Conservation (phyloP, 257 asterid species). For the Lycium ferocissimum region DNA sequence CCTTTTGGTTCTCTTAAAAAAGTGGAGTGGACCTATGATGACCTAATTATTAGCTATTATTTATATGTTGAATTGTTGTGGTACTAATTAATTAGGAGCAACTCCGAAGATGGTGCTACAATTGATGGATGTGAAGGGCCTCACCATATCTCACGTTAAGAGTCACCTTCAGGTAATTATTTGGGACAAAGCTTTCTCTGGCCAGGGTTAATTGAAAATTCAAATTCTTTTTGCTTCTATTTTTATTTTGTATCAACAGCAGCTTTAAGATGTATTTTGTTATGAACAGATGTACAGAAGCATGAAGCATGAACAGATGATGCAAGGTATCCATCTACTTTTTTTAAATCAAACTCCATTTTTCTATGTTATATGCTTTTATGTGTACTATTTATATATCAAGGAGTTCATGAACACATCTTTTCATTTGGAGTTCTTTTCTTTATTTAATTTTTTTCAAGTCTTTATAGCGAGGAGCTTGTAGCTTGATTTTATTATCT, state of each 20-base stretch:
- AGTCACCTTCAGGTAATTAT: constrained; percentile 77
- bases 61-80: background rate
- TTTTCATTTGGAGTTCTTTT: background rate
- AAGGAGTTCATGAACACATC: background rate
- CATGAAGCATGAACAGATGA: constrained; percentile 63
- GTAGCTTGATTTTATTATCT: background rate
- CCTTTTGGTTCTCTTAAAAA: background rate
- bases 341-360: background rate
- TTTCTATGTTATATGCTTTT: background rate
- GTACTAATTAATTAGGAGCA: constrained; percentile 56
- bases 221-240: background rate
- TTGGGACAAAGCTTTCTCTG: background rate
- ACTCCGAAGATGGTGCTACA: constrained; percentile 82
- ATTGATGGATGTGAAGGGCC: constrained; percentile 75
- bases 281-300: constrained; percentile 75
- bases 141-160: constrained; percentile 74
- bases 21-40: background rate
- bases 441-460: background rate
- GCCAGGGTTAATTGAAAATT: background rate
- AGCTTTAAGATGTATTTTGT: constrained; percentile 13
- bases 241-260: background rate
- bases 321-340: constrained; percentile 53
- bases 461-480: background rate
- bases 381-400: background rate
- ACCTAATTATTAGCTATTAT: background rate